phyloP scores from a whole-genome alignment of 2,329 filamentous ascomycete species.

The Xylaria sp. region DNA sequence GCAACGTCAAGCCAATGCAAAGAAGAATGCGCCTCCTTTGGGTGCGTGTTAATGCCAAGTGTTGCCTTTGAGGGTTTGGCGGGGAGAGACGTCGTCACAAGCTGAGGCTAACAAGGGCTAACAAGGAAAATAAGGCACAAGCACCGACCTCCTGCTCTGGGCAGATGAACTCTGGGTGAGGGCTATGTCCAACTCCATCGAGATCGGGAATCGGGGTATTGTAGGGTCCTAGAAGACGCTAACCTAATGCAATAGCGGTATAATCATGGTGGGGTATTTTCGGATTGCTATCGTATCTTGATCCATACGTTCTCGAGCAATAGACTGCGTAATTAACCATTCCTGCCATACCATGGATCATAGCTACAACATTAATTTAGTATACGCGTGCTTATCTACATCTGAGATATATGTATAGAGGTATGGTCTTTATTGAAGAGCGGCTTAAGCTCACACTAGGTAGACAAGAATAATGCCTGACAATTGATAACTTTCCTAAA shows the following conservation, averaged over 20 bases:
- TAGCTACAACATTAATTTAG: not conserved
- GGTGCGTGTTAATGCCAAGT: conserved; percentile 28
- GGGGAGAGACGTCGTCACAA: conserved; percentile 29
- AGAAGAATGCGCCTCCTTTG: conserved; percentile 1
- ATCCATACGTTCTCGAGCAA: not conserved
- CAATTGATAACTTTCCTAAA: conserved; percentile 7
- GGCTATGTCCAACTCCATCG: conserved; percentile 21
- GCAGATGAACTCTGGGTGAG: too few species aligned
- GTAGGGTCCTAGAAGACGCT: conserved; percentile 1
- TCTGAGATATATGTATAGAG: not conserved
- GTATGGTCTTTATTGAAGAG: not conserved
- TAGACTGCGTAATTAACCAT: not conserved
- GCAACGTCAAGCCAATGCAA: conserved; percentile 31
- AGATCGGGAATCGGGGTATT: conserved; percentile 25
- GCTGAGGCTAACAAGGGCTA: conserved; percentile 13
- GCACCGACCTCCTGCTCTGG: conserved; percentile 3
- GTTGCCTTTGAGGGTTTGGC: conserved; percentile 17
- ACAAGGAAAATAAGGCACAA: conserved; percentile 10
- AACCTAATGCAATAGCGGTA: conserved; percentile 19
- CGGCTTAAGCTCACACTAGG: not conserved
- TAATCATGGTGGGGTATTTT: not conserved
- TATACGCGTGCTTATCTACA: not conserved
- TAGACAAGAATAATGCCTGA: too few species aligned
- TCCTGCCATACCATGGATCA: not conserved
- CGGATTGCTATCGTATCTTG: not conserved